These are phyloP conservation scores for Anethum foeniculum DNA, from an alignment of 140 eudicot genomes.

Conservation along the genomic window DNA sequence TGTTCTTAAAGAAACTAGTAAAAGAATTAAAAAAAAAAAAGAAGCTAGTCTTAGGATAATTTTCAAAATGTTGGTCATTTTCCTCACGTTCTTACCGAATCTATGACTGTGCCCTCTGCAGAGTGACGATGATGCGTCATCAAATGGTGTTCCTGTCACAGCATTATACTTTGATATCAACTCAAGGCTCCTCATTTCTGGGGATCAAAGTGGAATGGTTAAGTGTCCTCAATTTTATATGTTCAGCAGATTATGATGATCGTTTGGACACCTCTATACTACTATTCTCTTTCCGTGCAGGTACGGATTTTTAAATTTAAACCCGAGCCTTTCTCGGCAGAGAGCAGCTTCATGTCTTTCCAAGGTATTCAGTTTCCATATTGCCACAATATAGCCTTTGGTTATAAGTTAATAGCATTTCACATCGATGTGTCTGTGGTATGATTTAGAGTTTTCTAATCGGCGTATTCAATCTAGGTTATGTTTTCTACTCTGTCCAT, in stretches of 20 bases:
- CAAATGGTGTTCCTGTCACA: constrained; percentile 66
- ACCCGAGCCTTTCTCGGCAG: constrained; percentile 65
- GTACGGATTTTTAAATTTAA: constrained; percentile 65
- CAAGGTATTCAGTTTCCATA: constrained; percentile 42
- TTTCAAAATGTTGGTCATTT: neutral
- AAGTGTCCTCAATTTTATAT: constrained; percentile 14
- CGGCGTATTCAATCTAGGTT: neutral
- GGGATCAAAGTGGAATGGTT: constrained; percentile 90
- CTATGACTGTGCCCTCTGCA: constrained; percentile 19
- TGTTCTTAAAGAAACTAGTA: neutral
- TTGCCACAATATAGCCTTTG: neutral
- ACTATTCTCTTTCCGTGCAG: constrained; percentile 30
- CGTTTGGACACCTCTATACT: neutral
- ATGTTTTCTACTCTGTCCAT: neutral
- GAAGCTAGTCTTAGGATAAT: neutral
- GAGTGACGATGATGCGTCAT: constrained; percentile 69
- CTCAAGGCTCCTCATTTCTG: constrained; percentile 64
- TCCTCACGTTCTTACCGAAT: neutral
- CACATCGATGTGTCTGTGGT: neutral
- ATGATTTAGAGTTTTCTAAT: neutral
- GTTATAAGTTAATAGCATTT: neutral
- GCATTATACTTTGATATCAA: constrained; percentile 50
- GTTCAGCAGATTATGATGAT: neutral
- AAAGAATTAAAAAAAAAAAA: too few relatives aligned
- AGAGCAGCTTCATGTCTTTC: constrained; percentile 58